Evolutionary conservation across 1,284 basidiomycete species (phyloP).

Genomic region (Mycosarcoma maydis): DNA sequence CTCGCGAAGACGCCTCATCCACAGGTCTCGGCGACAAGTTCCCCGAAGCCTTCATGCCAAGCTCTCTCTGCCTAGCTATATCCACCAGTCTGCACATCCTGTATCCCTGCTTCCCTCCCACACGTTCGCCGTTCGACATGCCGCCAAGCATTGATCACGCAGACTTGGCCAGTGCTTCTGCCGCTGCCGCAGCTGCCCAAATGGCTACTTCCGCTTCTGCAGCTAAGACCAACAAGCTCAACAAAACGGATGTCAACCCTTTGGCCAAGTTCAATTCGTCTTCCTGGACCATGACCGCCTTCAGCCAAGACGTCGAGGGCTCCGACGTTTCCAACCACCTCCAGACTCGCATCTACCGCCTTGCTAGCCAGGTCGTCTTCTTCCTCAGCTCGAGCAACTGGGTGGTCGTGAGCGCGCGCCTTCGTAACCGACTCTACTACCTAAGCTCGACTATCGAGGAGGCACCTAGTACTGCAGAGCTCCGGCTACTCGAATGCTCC

Average conservation of each 20-base stretch:
- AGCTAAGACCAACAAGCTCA: neutral
- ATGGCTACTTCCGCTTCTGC: neutral
- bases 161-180: slow-evolving; percentile 4
- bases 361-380: slow-evolving; percentile 79
- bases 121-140: slow-evolving; percentile 47
- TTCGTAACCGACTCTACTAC: slow-evolving; percentile 77
- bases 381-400: slow-evolving; percentile 91
- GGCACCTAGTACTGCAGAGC: slow-evolving; percentile 75
- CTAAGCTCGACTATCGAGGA: slow-evolving; percentile 71
- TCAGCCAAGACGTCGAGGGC: slow-evolving; percentile 32
- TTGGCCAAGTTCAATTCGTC: slow-evolving; percentile 43
- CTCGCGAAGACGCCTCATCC: slow-evolving; percentile 18
- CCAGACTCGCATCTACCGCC: slow-evolving; percentile 66
- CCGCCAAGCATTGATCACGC: slow-evolving; percentile 11
- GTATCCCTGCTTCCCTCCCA: slow-evolving; percentile 56
- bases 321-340: slow-evolving; percentile 41
- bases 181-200: neutral
- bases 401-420: slow-evolving; percentile 78
- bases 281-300: slow-evolving; percentile 41
- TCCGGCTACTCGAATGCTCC: slow-evolving; percentile 74
- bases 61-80: slow-evolving; percentile 48
- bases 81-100: slow-evolving; percentile 53
- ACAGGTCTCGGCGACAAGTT: slow-evolving; percentile 20
- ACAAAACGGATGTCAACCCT: slow-evolving; percentile 1
- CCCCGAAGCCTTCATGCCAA: slow-evolving; percentile 44